Evolutionary conservation across 345 rosid species (phyloP).

Genomic region (Hypericum perforatum): DNA sequence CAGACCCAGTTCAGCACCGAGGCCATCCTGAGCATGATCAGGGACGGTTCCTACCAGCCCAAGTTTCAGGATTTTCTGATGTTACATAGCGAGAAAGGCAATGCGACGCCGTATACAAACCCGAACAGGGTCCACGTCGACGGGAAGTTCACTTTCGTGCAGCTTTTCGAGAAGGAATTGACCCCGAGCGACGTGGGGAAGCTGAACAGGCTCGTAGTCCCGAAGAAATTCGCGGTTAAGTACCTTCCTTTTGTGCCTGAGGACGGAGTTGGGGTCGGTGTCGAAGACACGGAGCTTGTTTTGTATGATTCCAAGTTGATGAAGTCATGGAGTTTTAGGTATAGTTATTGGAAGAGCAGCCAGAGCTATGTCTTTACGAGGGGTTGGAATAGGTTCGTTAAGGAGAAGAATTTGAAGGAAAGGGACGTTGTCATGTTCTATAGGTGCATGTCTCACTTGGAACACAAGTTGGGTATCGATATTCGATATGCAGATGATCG

Average conservation of each 20-base stretch:
- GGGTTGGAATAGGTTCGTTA: constrained; percentile 26
- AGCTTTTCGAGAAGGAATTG: constrained; percentile 19
- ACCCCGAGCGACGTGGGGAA: too few species aligned
- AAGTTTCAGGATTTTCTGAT: constrained; percentile 13
- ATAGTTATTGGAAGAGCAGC: constrained; percentile 24
- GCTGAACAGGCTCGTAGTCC: constrained; percentile 21
- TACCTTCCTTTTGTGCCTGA: constrained; percentile 13
- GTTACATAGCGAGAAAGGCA: neutral
- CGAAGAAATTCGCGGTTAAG: constrained; percentile 19
- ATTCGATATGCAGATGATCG: neutral
- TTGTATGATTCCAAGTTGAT: constrained; percentile 14
- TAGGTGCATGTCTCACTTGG: neutral
- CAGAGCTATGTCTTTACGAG: constrained; percentile 24
- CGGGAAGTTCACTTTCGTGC: constrained; percentile 8
- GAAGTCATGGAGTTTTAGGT: constrained; percentile 24
- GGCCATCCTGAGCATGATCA: constrained; percentile 46
- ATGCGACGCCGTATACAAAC: neutral
- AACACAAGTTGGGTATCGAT: neutral
- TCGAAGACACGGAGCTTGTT: constrained; percentile 16
- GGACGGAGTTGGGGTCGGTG: neutral
- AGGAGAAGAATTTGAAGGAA: constrained; percentile 19
- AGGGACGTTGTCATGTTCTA: constrained; percentile 15
- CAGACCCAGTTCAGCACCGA: constrained; percentile 28
- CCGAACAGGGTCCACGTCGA: neutral
- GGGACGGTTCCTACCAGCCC: constrained; percentile 19